These are phyloP conservation scores for Emergomyces orientalis DNA, from an alignment of 2,329 filamentous ascomycete genomes.

Conservation along the genomic window DNA sequence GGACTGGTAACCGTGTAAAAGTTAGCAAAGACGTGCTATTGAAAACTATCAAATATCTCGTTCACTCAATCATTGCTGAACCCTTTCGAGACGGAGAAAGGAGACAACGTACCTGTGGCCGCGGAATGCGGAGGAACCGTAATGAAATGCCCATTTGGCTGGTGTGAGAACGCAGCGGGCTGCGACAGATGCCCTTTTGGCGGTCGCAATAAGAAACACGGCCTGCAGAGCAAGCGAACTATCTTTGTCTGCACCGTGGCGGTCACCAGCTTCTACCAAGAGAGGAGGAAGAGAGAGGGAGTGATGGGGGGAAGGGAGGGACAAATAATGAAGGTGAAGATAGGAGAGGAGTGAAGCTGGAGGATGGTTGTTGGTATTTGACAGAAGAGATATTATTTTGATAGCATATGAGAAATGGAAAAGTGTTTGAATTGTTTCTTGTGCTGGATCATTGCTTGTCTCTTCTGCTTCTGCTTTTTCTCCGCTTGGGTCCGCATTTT, in stretches of 20 bases:
- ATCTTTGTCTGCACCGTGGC: not conserved
- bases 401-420: too few species aligned
- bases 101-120: conserved; percentile 36
- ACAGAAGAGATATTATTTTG: too few species aligned
- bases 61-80: too few species aligned
- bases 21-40: conserved; percentile 5
- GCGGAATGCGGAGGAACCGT: conserved; percentile 41
- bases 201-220: not conserved
- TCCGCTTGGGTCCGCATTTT: not conserved
- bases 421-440: not conserved
- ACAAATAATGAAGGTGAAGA: not conserved
- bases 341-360: not conserved
- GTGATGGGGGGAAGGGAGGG: not conserved
- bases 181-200: not conserved
- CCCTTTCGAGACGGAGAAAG: not conserved
- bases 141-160: conserved; percentile 30
- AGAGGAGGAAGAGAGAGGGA: not conserved
- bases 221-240: not conserved
- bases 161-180: conserved; percentile 3
- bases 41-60: conserved; percentile 1
- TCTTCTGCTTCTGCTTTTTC: not conserved
- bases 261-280: not conserved
- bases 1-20: conserved; percentile 45
- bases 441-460: not conserved
- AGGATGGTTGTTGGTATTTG: not conserved